phyloP scores from a whole-genome alignment of 768 basidiomycete species.

The Termitomyces sp. region DNA sequence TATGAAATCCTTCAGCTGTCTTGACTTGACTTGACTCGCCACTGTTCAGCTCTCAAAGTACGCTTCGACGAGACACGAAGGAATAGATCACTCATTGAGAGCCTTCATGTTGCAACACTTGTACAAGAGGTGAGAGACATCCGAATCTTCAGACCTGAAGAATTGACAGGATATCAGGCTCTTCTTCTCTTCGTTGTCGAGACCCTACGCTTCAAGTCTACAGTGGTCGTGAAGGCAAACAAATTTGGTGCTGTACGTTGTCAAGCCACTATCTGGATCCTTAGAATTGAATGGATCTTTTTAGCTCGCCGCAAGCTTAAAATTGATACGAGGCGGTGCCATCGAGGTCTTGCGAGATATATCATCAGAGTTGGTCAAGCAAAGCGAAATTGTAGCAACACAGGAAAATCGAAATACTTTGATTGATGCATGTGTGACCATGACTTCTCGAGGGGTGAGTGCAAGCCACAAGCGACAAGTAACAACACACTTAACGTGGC shows the following conservation, averaged over 20 bases:
- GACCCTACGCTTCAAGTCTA: slow-evolving; percentile 66
- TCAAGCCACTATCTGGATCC: background rate
- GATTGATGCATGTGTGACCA: slow-evolving; percentile 39
- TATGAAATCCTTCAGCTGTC: background rate
- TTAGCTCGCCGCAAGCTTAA: slow-evolving; percentile 66
- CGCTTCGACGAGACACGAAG: slow-evolving; percentile 43
- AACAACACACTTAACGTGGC: slow-evolving; percentile 7
- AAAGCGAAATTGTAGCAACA: slow-evolving; percentile 47
- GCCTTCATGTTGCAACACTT: slow-evolving; percentile 70
- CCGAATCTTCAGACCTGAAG: background rate
- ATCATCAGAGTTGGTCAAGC: slow-evolving; percentile 42
- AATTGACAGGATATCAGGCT: slow-evolving; percentile 40
- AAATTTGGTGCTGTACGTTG: slow-evolving; percentile 63
- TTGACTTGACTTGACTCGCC: background rate
- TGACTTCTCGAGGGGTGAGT: slow-evolving; percentile 32
- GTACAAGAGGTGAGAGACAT: slow-evolving; percentile 57
- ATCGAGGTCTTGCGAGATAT: slow-evolving; percentile 51
- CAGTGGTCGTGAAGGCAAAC: slow-evolving; percentile 64
- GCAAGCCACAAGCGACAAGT: background rate
- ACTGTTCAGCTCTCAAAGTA: slow-evolving; percentile 42
- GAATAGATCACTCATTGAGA: slow-evolving; percentile 40
- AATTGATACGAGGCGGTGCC: slow-evolving; percentile 52
- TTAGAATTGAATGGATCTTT: slow-evolving; percentile 1
- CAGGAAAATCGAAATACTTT: slow-evolving; percentile 47
- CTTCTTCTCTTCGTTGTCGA: slow-evolving; percentile 68